phyloP scores from a whole-genome alignment of 148 eudicot species.

The Rhododendron mucronatum region DNA sequence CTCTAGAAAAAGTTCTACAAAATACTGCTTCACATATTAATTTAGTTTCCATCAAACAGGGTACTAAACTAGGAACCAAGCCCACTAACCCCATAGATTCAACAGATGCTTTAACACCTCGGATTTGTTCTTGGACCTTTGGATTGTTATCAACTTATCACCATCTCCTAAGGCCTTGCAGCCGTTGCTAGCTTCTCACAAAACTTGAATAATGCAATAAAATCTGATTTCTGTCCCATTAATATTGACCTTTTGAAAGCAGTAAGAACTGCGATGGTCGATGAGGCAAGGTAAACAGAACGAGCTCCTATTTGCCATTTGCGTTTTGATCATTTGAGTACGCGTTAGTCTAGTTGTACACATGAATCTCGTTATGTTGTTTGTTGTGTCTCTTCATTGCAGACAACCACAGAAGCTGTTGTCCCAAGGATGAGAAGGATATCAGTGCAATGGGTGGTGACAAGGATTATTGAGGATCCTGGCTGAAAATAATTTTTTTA shows the following conservation, averaged over 20 bases:
- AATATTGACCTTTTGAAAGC: constrained; percentile 53
- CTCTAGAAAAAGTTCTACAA: too few relatives aligned
- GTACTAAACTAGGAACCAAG: too few relatives aligned
- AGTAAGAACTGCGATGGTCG: constrained; percentile 66
- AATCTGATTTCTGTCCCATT: too few relatives aligned
- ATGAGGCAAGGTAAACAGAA: constrained; percentile 63
- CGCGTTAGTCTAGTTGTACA: neutral
- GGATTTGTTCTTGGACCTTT: too few relatives aligned
- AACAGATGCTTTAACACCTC: too few relatives aligned
- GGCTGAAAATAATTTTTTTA: neutral
- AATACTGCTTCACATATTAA: too few relatives aligned
- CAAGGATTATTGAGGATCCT: constrained; percentile 38
- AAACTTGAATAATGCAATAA: too few relatives aligned
- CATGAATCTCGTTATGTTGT: neutral
- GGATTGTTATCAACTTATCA: too few relatives aligned
- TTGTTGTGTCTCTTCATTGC: constrained; percentile 35
- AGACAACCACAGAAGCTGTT: constrained; percentile 16
- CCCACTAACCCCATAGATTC: too few relatives aligned
- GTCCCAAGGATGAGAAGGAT: constrained; percentile 50
- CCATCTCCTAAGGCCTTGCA: too few relatives aligned
- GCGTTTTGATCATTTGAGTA: neutral
- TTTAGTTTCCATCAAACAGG: too few relatives aligned
- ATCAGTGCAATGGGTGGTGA: constrained; percentile 34
- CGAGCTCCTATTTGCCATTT: neutral
- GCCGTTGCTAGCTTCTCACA: too few relatives aligned